Conservation (phyloP, 257 asterid genomes). For the Craterostigma plantagineum region DNA sequence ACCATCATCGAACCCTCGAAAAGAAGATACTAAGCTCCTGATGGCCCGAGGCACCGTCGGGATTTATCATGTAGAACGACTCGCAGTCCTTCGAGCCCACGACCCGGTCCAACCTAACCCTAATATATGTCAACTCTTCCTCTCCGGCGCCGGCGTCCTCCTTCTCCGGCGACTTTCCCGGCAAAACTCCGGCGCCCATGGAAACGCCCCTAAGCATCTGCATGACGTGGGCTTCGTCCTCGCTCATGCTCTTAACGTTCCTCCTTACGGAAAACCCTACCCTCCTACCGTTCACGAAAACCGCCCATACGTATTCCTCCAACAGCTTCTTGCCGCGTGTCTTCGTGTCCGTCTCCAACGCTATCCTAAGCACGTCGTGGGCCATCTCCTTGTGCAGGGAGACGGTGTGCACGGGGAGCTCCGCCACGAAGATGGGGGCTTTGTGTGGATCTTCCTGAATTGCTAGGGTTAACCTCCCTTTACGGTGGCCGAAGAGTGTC, state of each 20-base stretch:
- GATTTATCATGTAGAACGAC: constrained; percentile 81
- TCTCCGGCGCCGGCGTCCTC: constrained; percentile 14
- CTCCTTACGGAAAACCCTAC: constrained; percentile 61
- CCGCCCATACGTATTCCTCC: constrained; percentile 95
- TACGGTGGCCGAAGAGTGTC: constrained; percentile 66
- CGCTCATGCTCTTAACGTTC: constrained; percentile 35
- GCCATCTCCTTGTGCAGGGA: constrained; percentile 71
- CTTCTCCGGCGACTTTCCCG: constrained; percentile 29
- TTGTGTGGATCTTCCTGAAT: constrained; percentile 86
- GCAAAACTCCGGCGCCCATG: constrained; percentile 90
- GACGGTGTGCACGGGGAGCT: constrained; percentile 54
- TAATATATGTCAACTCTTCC: constrained; percentile 60
- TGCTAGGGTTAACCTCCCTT: constrained; percentile 48
- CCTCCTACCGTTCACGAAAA: constrained; percentile 66
- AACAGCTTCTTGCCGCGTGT: constrained; percentile 47
- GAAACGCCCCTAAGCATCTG: constrained; percentile 69
- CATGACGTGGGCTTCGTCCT: constrained; percentile 68
- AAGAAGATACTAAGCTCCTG: constrained; percentile 89
- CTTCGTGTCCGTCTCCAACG: constrained; percentile 62
- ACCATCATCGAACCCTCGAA: constrained; percentile 24
- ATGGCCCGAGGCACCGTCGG: constrained; percentile 50
- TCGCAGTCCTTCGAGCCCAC: constrained; percentile 76
- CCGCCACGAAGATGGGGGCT: constrained; percentile 59
- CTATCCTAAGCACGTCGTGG: constrained; percentile 48
- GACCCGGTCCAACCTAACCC: constrained; percentile 72